Conservation (phyloP, 257 asterid species). For the Apocynum venetum region DNA sequence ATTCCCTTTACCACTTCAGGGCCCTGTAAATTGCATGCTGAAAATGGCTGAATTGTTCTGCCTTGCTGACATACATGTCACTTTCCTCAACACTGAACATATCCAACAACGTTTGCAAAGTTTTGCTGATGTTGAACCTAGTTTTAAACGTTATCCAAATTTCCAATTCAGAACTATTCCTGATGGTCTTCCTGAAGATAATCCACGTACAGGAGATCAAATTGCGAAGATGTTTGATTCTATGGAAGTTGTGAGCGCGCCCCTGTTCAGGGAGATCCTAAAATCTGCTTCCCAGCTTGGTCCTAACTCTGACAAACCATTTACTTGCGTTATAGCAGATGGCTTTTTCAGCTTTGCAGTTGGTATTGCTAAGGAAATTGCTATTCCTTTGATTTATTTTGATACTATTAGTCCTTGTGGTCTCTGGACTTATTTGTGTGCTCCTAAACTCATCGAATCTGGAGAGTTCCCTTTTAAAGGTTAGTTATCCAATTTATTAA, state of each 20-base stretch:
- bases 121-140: slow-evolving; percentile 20
- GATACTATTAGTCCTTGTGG: slow-evolving; percentile 59
- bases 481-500: neutral
- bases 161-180: slow-evolving; percentile 38
- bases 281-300: slow-evolving; percentile 13
- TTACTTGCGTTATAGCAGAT: slow-evolving; percentile 47
- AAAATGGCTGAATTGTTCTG: slow-evolving; percentile 49
- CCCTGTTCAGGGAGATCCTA: slow-evolving; percentile 39
- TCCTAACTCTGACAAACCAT: slow-evolving; percentile 20
- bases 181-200: slow-evolving; percentile 51
- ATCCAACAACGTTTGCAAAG: slow-evolving; percentile 42
- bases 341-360: slow-evolving; percentile 48
- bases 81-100: slow-evolving; percentile 68
- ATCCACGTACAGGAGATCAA: slow-evolving; percentile 35
- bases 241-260: slow-evolving; percentile 28
- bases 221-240: slow-evolving; percentile 27
- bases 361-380: slow-evolving; percentile 33
- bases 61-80: slow-evolving; percentile 33
- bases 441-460: slow-evolving; percentile 54
- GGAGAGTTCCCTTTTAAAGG: slow-evolving; percentile 62
- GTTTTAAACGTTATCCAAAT: slow-evolving; percentile 29
- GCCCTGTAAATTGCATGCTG: slow-evolving; percentile 58
- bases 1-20: slow-evolving; percentile 63
- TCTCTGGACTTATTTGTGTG: slow-evolving; percentile 48
- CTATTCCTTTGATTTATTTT: slow-evolving; percentile 38